Evolutionary conservation across 1,284 basidiomycete genomes (phyloP).

Genomic region (Dichomitus squalens): DNA sequence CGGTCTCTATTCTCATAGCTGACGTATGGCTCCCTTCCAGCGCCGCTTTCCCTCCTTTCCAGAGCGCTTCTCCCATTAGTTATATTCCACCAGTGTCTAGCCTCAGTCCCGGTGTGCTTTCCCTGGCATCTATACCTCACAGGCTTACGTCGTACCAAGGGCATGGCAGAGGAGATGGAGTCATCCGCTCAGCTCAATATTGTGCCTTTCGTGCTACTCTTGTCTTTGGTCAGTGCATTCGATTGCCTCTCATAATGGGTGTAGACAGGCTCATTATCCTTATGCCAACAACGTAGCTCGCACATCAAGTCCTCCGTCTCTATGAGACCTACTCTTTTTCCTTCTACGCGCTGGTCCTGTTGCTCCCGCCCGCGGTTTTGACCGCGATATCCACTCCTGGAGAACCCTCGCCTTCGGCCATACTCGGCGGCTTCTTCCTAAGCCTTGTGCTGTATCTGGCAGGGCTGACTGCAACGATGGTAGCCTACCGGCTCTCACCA

Average conservation of each 20-base stretch:
- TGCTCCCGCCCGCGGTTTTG: constrained; percentile 1
- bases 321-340: constrained; percentile 4
- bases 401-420: background rate
- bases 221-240: background rate
- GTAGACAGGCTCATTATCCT: no score
- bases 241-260: no score
- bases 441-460: no score
- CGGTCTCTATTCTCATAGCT: no score
- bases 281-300: background rate
- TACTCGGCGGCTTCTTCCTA: no score
- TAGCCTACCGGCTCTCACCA: constrained; percentile 33
- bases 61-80: background rate
- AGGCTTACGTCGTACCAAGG: background rate
- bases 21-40: no score
- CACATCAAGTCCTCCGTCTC: constrained; percentile 9
- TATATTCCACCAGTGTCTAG: background rate
- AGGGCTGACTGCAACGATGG: no score
- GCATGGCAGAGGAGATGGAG: background rate
- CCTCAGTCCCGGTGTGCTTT: background rate
- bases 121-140: background rate
- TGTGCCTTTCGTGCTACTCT: background rate
- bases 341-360: background rate
- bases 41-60: no score
- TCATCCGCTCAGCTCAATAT: background rate
- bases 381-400: background rate